These are phyloP conservation scores for Hapsidospora chrysogenum DNA, from an alignment of 495 filamentous ascomycete species.

Conservation along the genomic window DNA sequence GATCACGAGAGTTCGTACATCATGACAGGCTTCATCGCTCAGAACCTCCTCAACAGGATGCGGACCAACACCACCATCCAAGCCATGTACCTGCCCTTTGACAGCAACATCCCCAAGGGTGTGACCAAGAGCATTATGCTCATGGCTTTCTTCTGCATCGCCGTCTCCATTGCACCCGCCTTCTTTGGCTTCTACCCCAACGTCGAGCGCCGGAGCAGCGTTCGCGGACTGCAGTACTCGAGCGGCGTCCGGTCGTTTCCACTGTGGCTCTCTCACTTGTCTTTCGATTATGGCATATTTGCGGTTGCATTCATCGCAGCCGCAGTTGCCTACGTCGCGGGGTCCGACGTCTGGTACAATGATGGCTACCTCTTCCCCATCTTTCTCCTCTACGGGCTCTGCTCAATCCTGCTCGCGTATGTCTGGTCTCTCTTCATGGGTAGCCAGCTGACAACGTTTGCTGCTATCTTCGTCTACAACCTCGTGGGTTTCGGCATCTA, in stretches of 20 bases:
- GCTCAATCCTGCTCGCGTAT: constrained; percentile 50
- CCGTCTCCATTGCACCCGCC: constrained; percentile 50
- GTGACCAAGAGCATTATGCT: constrained; percentile 49
- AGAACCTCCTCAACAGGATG: constrained; percentile 44
- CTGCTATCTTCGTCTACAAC: constrained; percentile 50
- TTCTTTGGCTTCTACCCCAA: constrained; percentile 69
- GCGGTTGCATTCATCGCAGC: constrained; percentile 38
- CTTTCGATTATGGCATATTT: constrained; percentile 53
- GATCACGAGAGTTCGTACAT: constrained; percentile 14
- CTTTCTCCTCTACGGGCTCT: constrained; percentile 52
- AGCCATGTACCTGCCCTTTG: constrained; percentile 45
- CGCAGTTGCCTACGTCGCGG: constrained; percentile 41
- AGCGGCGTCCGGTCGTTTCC: constrained; percentile 51
- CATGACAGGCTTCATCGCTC: constrained; percentile 37
- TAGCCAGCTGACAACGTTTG: constrained; percentile 58
- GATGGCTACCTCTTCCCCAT: constrained; percentile 53
- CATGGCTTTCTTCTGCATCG: constrained; percentile 52
- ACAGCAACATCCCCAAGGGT: constrained; percentile 38
- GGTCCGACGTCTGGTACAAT: constrained; percentile 43
- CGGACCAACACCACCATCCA: constrained; percentile 41
- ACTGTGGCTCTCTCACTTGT: constrained; percentile 52
- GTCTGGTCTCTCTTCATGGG: constrained; percentile 47
- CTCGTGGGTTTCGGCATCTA: constrained; percentile 52
- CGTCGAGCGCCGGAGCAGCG: constrained; percentile 47
- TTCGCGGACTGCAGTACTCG: constrained; percentile 61